A percentile compares a stretch with the other conserved stretches of the same genome.
phyloP scores from a whole-genome alignment of 805 yeast species.

The Sugiyamaella marilandica region DNA sequence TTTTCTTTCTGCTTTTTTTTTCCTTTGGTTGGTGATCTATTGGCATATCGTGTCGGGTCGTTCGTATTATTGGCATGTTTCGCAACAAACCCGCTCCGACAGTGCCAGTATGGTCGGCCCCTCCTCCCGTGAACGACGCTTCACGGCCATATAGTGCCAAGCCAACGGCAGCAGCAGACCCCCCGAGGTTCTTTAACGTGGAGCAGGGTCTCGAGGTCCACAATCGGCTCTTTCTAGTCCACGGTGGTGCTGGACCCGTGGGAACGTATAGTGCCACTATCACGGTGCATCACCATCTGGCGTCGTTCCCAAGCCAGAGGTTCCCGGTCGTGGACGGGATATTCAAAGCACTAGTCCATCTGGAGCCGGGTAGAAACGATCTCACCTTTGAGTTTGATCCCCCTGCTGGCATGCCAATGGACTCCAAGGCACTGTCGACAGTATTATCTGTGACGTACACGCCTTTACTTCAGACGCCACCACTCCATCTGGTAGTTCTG shows the following conservation, averaged over 20 bases:
- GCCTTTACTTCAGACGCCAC: conserved; percentile 61
- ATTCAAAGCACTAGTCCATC: conserved; percentile 71
- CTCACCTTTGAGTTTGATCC: conserved; percentile 42
- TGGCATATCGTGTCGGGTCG: too few relatives aligned
- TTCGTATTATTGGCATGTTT: neutral
- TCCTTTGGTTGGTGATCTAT: too few relatives aligned
- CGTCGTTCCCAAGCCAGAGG: conserved; percentile 58
- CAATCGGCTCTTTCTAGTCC: conserved; percentile 33
- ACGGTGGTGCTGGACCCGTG: conserved; percentile 32
- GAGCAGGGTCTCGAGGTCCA: conserved; percentile 24
- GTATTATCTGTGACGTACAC: conserved; percentile 42
- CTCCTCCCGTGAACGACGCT: conserved; percentile 1
- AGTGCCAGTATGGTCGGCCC: neutral
- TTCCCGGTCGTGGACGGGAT: conserved; percentile 64
- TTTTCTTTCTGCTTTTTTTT: too few relatives aligned
- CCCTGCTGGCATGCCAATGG: conserved; percentile 13
- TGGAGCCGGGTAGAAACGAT: conserved; percentile 63
- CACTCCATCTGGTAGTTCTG: conserved; percentile 74
- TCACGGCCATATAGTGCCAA: neutral
- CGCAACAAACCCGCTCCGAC: neutral
- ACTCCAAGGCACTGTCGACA: conserved; percentile 15
- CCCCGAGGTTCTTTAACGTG: conserved; percentile 28
- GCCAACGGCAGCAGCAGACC: neutral
- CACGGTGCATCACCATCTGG: conserved; percentile 40
- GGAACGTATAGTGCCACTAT: conserved; percentile 36